Conservation (phyloP, 176 grass and related monocot genomes). For the Ensete ventricosum region DNA sequence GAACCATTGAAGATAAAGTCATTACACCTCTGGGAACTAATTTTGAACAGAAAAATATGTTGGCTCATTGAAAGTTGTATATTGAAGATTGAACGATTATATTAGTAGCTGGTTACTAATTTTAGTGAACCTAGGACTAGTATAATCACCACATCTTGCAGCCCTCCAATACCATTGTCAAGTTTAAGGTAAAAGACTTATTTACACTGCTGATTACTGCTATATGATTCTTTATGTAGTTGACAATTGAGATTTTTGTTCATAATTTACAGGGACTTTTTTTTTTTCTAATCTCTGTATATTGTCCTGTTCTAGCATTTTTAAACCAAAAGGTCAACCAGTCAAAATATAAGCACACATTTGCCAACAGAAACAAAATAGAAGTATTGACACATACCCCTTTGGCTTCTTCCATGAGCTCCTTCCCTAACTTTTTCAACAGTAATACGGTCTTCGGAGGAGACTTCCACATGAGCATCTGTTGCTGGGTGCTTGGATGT, state of each 20-base stretch:
- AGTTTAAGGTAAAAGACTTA: neutral
- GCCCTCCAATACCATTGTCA: neutral
- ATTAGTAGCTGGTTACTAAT: neutral
- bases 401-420: slow-evolving; percentile 98
- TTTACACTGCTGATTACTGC: neutral
- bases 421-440: slow-evolving; percentile 84
- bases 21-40: neutral
- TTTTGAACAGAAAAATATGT: neutral
- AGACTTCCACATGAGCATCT: slow-evolving; percentile 99
- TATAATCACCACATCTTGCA: neutral
- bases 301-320: neutral
- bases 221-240: neutral
- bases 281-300: neutral
- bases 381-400: slow-evolving; percentile 39
- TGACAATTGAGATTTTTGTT: neutral
- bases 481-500: slow-evolving; percentile 91
- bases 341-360: neutral
- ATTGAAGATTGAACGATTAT: neutral
- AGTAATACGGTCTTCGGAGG: slow-evolving; percentile 89
- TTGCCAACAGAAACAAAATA: slow-evolving; percentile 1
- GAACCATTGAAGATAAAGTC: no score
- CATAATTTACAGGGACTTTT: neutral
- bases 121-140: neutral
- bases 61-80: neutral
- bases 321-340: neutral